These are phyloP conservation scores for Sequoia sempervirens DNA, from an alignment of 75 land plant genomes.

Conservation along the genomic window DNA sequence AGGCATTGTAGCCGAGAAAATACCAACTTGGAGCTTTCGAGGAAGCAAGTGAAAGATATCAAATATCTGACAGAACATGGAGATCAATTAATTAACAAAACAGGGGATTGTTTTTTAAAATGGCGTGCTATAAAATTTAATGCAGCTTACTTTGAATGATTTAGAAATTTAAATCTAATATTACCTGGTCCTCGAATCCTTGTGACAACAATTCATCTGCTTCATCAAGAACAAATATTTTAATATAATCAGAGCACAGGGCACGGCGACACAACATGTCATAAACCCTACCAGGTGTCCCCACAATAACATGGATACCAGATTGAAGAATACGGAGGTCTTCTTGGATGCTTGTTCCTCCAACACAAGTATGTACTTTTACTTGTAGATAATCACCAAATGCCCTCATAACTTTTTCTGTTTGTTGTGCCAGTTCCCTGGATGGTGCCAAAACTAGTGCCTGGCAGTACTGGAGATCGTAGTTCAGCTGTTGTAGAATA, in stretches of 20 bases:
- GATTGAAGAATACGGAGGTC: slow-evolving; percentile 48
- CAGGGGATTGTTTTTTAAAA: not conserved
- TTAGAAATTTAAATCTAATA: not conserved
- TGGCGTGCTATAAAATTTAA: not conserved
- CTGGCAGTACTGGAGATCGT: slow-evolving; percentile 50
- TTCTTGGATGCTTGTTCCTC: slow-evolving; percentile 60
- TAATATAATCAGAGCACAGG: slow-evolving; percentile 42
- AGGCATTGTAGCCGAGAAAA: slow-evolving; percentile 67
- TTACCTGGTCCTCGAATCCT: slow-evolving; percentile 74
- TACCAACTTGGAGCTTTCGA: slow-evolving; percentile 51
- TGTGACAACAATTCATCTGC: slow-evolving; percentile 86
- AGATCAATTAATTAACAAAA: not conserved
- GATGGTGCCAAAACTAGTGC: slow-evolving; percentile 68
- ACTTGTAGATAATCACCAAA: slow-evolving; percentile 73
- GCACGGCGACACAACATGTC: slow-evolving; percentile 49
- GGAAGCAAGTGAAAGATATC: slow-evolving; percentile 58
- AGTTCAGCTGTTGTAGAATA: slow-evolving; percentile 64
- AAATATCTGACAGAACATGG: slow-evolving; percentile 22
- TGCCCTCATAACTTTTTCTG: slow-evolving; percentile 79
- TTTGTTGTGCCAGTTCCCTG: slow-evolving; percentile 67
- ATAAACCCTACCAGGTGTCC: slow-evolving; percentile 67
- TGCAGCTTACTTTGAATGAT: not conserved
- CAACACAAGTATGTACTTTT: slow-evolving; percentile 76
- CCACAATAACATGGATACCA: slow-evolving; percentile 74
- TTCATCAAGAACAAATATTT: slow-evolving; percentile 64